Conservation (phyloP, 768 basidiomycete genomes). For the Mycena amicta region DNA sequence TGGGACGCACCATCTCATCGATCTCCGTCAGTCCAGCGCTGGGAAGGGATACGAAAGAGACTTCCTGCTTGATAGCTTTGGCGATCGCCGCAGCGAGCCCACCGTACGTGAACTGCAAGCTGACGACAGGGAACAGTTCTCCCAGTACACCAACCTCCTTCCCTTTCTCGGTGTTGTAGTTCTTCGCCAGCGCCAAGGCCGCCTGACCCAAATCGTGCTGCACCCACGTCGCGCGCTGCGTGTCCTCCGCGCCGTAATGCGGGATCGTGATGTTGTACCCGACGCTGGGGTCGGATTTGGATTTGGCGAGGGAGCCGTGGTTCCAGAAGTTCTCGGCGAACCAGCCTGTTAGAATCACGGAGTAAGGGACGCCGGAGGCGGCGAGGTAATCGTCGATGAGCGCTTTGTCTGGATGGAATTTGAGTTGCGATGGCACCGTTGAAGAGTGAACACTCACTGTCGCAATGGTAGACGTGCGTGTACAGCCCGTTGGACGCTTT, state of each 20-base stretch:
- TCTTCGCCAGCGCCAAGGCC: constrained; percentile 4
- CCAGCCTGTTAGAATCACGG: constrained; percentile 1
- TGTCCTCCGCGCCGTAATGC: not conserved
- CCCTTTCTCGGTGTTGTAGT: not conserved
- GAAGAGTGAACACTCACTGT: constrained; percentile 3
- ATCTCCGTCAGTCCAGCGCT: not conserved
- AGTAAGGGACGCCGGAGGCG: constrained; percentile 9
- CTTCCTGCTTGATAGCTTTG: not conserved
- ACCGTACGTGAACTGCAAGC: not conserved
- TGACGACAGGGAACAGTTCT: not conserved
- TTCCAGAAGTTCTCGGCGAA: constrained; percentile 15
- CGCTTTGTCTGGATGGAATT: constrained; percentile 17
- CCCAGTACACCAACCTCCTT: not conserved
- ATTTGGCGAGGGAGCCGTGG: constrained; percentile 1
- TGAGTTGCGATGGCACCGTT: not conserved
- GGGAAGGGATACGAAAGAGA: not conserved
- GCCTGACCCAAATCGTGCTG: constrained; percentile 4
- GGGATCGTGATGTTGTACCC: constrained; percentile 13
- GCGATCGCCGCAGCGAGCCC: not conserved
- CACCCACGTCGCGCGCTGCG: constrained; percentile 6
- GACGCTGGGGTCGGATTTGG: not conserved
- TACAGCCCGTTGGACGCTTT: constrained; percentile 18
- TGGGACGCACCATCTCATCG: not conserved
- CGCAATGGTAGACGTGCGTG: constrained; percentile 6
- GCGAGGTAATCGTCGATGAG: constrained; percentile 4